These are phyloP conservation scores for Phytophthora rubi DNA, from an alignment of 352 stramenopile genomes.

Conservation along the genomic window DNA sequence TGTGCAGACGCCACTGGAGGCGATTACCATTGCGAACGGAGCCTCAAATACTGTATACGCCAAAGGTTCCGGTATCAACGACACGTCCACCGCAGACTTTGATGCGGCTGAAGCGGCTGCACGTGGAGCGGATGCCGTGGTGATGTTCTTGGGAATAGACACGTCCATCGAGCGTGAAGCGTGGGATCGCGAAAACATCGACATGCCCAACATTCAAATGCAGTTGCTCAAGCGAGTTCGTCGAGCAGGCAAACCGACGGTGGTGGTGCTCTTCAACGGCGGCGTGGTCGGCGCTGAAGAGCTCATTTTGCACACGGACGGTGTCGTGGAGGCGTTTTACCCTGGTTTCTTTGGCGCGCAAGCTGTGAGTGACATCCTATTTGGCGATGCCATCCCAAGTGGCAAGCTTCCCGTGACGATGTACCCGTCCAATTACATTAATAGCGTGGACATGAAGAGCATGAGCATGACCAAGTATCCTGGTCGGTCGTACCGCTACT, in stretches of 20 bases:
- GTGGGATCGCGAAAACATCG: constrained; percentile 67
- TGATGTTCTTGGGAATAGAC: constrained; percentile 86
- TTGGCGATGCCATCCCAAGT: constrained; percentile 78
- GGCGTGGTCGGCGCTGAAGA: constrained; percentile 77
- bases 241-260: constrained; percentile 51
- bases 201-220: constrained; percentile 69
- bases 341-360: constrained; percentile 73
- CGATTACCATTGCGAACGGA: constrained; percentile 46
- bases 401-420: constrained; percentile 87
- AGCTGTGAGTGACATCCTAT: constrained; percentile 83
- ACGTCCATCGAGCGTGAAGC: constrained; percentile 74
- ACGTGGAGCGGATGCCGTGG: constrained; percentile 48
- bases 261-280: constrained; percentile 89
- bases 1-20: constrained; percentile 69
- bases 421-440: constrained; percentile 74
- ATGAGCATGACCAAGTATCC: constrained; percentile 89
- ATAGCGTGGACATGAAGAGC: constrained; percentile 74
- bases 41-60: constrained; percentile 38
- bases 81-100: constrained; percentile 53
- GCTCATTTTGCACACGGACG: constrained; percentile 60
- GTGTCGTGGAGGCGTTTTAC: constrained; percentile 78
- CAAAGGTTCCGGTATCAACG: constrained; percentile 61
- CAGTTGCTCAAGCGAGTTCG: constrained; percentile 70
- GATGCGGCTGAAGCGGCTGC: constrained; percentile 42
- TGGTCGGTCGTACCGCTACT: constrained; percentile 90